Conservation (phyloP, 108 stramenopile genomes). For the Fragilaria crotonensis region DNA sequence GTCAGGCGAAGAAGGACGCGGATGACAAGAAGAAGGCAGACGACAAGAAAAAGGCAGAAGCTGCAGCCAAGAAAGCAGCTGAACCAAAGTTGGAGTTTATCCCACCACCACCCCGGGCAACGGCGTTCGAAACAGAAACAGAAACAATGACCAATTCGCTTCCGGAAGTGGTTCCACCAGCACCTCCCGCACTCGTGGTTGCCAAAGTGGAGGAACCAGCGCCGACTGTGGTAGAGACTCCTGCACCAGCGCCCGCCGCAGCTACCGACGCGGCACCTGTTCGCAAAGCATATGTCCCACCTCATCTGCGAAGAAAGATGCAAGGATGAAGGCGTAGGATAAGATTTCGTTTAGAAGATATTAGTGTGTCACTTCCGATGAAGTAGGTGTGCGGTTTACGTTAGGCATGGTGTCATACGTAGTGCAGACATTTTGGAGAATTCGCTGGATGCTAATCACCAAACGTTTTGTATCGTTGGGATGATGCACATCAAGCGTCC, state of each 20-base stretch:
- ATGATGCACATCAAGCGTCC: too few species aligned
- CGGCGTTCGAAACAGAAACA: slow-evolving; percentile 20
- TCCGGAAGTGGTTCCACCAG: not conserved
- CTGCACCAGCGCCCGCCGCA: slow-evolving; percentile 2
- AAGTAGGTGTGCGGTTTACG: too few species aligned
- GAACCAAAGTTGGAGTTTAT: slow-evolving; percentile 3
- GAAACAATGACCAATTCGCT: slow-evolving; percentile 12
- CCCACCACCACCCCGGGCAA: not conserved
- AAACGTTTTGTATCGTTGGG: too few species aligned
- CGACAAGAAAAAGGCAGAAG: slow-evolving; percentile 9
- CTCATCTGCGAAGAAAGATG: slow-evolving; percentile 52
- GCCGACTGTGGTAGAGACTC: slow-evolving; percentile 1
- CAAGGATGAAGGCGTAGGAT: too few species aligned
- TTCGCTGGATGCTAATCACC: too few species aligned
- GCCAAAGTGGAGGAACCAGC: not conserved
- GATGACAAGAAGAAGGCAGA: slow-evolving; percentile 26
- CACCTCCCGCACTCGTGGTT: not conserved
- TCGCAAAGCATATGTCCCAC: slow-evolving; percentile 25
- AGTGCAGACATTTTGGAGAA: too few species aligned
- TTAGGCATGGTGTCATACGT: too few species aligned
- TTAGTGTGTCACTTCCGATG: too few species aligned
- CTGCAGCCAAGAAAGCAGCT: slow-evolving; percentile 4
- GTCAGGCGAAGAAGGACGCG: slow-evolving; percentile 53
- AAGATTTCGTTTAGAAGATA: too few species aligned
- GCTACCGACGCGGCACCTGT: slow-evolving; percentile 10